Evolutionary conservation across 2,329 filamentous ascomycete species (phyloP).

Genomic region (Botrytis pseudocinerea): DNA sequence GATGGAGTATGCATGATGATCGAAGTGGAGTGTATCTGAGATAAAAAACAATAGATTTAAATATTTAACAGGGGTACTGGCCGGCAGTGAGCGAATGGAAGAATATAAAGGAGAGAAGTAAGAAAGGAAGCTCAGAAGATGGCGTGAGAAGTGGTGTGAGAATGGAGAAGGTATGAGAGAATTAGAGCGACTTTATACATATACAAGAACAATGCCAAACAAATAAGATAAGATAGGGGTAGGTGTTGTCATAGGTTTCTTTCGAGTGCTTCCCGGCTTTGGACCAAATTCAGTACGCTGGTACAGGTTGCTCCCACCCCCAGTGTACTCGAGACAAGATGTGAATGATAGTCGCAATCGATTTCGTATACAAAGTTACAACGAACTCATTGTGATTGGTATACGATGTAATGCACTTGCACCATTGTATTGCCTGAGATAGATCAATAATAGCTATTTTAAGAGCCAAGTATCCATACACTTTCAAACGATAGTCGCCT

Average conservation of each 20-base stretch:
- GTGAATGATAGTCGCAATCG: background rate
- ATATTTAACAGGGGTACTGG: conserved; percentile 1
- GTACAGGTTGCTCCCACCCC: background rate
- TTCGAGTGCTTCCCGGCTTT: background rate
- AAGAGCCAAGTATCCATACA: background rate
- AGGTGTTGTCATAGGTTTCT: background rate
- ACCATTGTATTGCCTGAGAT: background rate
- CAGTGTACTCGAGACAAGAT: background rate
- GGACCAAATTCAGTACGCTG: background rate
- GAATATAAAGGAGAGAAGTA: background rate
- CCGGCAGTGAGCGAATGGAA: conserved; percentile 17
- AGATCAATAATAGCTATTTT: background rate
- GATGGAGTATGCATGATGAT: conserved; percentile 38
- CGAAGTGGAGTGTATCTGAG: conserved; percentile 29
- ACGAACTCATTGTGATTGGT: background rate
- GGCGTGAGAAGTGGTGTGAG: conserved; percentile 10
- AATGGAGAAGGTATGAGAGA: conserved; percentile 14
- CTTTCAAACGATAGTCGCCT: conserved; percentile 3
- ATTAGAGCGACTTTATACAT: conserved; percentile 12
- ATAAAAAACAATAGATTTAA: conserved; percentile 25
- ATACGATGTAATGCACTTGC: background rate
- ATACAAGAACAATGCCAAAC: background rate
- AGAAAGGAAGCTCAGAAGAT: background rate
- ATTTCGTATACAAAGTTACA: background rate
- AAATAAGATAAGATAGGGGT: background rate